Conservation (phyloP, 73 alveolate species). For the Tetrahymena elliotti region DNA sequence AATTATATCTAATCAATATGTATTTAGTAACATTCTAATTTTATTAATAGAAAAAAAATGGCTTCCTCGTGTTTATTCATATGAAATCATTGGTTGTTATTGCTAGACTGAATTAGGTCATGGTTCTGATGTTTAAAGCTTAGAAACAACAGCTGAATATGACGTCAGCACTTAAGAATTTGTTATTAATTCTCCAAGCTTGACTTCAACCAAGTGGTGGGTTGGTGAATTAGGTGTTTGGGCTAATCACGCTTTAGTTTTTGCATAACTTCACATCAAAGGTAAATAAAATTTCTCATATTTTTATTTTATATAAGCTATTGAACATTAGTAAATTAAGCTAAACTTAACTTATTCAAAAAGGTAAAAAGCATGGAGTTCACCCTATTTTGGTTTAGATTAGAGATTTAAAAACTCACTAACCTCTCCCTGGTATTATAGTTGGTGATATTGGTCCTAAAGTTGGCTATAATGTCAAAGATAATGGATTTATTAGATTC, state of each 20-base stretch:
- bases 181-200: slow-evolving; percentile 61
- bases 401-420: slow-evolving; percentile 58
- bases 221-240: slow-evolving; percentile 71
- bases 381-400: slow-evolving; percentile 76
- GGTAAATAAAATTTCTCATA: background rate
- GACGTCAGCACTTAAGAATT: slow-evolving; percentile 62
- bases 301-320: background rate
- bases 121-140: slow-evolving; percentile 71
- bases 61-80: slow-evolving; percentile 38
- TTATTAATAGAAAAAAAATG: slow-evolving; percentile 17
- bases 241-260: slow-evolving; percentile 65
- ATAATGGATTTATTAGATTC: slow-evolving; percentile 69
- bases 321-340: background rate
- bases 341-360: background rate
- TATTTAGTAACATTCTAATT: background rate
- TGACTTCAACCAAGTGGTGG: slow-evolving; percentile 72
- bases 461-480: slow-evolving; percentile 63
- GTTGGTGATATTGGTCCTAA: slow-evolving; percentile 94
- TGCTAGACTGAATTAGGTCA: slow-evolving; percentile 83
- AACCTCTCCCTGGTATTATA: slow-evolving; percentile 67
- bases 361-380: slow-evolving; percentile 69
- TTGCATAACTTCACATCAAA: slow-evolving; percentile 65
- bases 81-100: slow-evolving; percentile 64
- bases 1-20: too few relatives aligned
- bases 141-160: slow-evolving; percentile 77